Base-by-base conservation (phyloP, 2,329 filamentous ascomycete genomes). In the Arthrocladium fulminans region DNA sequence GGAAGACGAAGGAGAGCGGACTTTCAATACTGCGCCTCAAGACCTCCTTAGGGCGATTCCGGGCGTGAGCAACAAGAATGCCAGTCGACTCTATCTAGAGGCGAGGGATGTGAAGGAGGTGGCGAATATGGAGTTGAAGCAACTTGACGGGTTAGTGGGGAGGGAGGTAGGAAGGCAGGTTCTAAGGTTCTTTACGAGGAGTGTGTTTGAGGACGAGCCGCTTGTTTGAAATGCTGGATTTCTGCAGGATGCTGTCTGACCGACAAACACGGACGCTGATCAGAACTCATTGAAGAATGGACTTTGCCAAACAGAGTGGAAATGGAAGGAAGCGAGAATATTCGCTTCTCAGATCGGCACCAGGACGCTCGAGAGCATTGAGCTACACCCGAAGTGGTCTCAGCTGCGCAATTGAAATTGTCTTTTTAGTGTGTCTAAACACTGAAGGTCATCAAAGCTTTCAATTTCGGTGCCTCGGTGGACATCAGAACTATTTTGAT, bases 31-130 rank as follows among this genome's bases (percentile, higher is more conserved):
- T 52, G 81, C 87, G 59, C 87, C 88, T 23, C 86, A 94, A 67
- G 90, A 97, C 62, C 94, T 97, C 86, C 68, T 98, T 54, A 73
- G 83, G 23, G 77, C 80, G 1, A 82, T 97, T 10, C 92, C 92
- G 0, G 92, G 92, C 0, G 79, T 97, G 12, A 90, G 80, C 27
- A 81, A 82, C 9, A 84, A 87, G 67, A 88, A 86, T 52, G 73
- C 94, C 27, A 80, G 79, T 60, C 80, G 78, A 52, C 59, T 98
- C 39, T 80, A 84, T 27, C 61, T 88, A 17, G 77, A 86, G 61
- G 79, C 83, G 55, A 83, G 84, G 55, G 94, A 81, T 65, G 73
- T 98, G 27, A 72, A 75, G 46, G 88, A 94, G 59, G 74, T 98
- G 56, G 88, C 88, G 25, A 95, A 96, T 67, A 87, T 94, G 79